phyloP scores from a whole-genome alignment of 768 basidiomycete genomes.

The Boletus subcaerulescens region DNA sequence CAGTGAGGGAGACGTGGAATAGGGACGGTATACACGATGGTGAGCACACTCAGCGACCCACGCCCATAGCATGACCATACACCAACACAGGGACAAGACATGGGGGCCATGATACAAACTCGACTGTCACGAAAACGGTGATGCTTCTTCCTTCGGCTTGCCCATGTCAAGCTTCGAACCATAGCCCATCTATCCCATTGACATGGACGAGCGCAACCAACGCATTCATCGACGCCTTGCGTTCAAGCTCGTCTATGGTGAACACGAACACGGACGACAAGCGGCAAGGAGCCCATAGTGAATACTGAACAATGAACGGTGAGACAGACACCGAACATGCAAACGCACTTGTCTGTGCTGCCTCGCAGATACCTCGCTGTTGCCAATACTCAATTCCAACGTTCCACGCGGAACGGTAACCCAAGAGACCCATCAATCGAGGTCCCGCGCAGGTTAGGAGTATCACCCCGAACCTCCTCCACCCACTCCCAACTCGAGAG shows the following conservation, averaged over 20 bases:
- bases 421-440: slow-evolving; percentile 15
- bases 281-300: too few species aligned
- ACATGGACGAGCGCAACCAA: slow-evolving; percentile 1
- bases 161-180: neutral
- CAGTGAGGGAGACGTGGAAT: neutral
- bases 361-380: slow-evolving; percentile 18
- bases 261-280: too few species aligned
- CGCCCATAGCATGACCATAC: too few species aligned
- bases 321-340: slow-evolving; percentile 14
- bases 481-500: neutral
- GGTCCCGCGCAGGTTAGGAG: neutral
- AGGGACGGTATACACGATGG: slow-evolving; percentile 16
- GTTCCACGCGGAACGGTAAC: slow-evolving; percentile 5
- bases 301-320: neutral
- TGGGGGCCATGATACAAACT: too few species aligned
- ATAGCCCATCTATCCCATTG: neutral
- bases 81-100: too few species aligned
- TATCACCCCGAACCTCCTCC: neutral
- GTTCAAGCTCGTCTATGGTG: neutral
- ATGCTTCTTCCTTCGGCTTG: too few species aligned
- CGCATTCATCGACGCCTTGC: slow-evolving; percentile 15
- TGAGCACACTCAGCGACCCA: too few species aligned
- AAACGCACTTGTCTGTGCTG: slow-evolving; percentile 6
- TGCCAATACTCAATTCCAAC: slow-evolving; percentile 6
- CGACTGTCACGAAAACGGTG: too few species aligned